These are phyloP conservation scores for Rhodotorula kratochvilovae DNA, from an alignment of 768 basidiomycete species.

Conservation along the genomic window DNA sequence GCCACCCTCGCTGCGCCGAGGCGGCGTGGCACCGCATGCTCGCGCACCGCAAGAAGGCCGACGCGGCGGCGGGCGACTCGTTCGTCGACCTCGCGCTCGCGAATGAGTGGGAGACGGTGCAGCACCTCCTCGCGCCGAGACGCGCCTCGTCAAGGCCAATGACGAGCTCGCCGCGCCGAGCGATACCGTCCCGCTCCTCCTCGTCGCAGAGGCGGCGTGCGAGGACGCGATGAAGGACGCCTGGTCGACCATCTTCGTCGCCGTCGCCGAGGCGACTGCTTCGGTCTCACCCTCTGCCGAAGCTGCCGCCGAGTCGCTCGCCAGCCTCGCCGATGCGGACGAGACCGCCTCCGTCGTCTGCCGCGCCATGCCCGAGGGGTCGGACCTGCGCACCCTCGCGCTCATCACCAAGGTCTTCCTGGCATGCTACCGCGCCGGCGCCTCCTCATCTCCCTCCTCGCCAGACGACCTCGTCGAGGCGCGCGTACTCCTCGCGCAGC, in stretches of 20 bases:
- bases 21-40: slow-evolving; percentile 22
- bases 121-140: neutral
- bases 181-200: slow-evolving; percentile 34
- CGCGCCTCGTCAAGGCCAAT: neutral
- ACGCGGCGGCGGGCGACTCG: neutral
- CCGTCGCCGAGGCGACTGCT: slow-evolving; percentile 17
- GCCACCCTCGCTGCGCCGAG: slow-evolving; percentile 14
- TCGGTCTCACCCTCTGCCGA: neutral
- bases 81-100: slow-evolving; percentile 32
- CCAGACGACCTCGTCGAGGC: neutral
- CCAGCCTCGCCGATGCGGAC: neutral
- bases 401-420: slow-evolving; percentile 13
- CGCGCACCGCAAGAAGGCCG: slow-evolving; percentile 14
- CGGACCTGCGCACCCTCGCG: slow-evolving; percentile 1
- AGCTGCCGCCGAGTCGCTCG: neutral
- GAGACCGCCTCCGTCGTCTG: slow-evolving; percentile 17
- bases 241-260: slow-evolving; percentile 25
- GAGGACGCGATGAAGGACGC: slow-evolving; percentile 17
- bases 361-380: slow-evolving; percentile 12
- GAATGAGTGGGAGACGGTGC: slow-evolving; percentile 11
- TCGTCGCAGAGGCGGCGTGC: slow-evolving; percentile 29
- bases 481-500: slow-evolving; percentile 1
- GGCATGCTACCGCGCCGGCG: neutral
- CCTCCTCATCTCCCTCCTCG: neutral
- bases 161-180: neutral